A percentile compares a stretch with the other conserved stretches of the same genome.
Conservation (phyloP, 2,329 filamentous ascomycete genomes). For the Verticillium nonalfalfae region DNA sequence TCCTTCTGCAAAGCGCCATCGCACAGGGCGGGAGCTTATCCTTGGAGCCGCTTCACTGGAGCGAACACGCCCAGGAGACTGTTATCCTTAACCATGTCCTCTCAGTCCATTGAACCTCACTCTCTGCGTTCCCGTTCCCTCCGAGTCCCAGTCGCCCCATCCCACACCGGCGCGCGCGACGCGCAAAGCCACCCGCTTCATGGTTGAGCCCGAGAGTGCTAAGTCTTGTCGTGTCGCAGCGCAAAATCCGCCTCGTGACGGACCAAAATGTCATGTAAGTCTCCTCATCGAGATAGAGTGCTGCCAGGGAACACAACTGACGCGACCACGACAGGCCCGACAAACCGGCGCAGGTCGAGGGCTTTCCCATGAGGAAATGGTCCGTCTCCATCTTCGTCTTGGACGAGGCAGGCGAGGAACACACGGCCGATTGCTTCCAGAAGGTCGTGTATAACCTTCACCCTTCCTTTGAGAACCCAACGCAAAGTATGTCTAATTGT, state of each 20-base stretch:
- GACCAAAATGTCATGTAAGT: conserved; percentile 80
- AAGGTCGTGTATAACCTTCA: conserved; percentile 92
- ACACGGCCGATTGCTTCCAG: conserved; percentile 78
- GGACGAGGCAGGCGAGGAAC: conserved; percentile 79
- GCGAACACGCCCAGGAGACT: neutral
- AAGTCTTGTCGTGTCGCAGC: conserved; percentile 46
- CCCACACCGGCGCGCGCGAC: neutral
- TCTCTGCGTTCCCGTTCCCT: neutral
- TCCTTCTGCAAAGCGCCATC: conserved; percentile 5
- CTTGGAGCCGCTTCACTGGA: neutral
- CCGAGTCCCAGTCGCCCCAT: neutral
- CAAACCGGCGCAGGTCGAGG: conserved; percentile 74
- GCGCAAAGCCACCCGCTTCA: conserved; percentile 2
- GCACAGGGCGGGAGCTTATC: conserved; percentile 2
- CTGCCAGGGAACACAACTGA: neutral
- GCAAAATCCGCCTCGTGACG: conserved; percentile 87
- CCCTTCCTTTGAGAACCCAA: conserved; percentile 82
- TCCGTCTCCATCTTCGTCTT: conserved; percentile 78
- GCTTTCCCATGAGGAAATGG: conserved; percentile 91
- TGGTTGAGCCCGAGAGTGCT: conserved; percentile 1
- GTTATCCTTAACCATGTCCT: neutral
- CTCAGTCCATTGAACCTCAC: neutral
- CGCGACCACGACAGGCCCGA: conserved; percentile 41
- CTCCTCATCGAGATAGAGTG: conserved; percentile 2
- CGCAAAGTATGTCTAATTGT: conserved; percentile 61